Evolutionary conservation across 768 basidiomycete species (phyloP), one percentile per base, ranked within the genome.

Genomic region (Suillus weaverae): DNA sequence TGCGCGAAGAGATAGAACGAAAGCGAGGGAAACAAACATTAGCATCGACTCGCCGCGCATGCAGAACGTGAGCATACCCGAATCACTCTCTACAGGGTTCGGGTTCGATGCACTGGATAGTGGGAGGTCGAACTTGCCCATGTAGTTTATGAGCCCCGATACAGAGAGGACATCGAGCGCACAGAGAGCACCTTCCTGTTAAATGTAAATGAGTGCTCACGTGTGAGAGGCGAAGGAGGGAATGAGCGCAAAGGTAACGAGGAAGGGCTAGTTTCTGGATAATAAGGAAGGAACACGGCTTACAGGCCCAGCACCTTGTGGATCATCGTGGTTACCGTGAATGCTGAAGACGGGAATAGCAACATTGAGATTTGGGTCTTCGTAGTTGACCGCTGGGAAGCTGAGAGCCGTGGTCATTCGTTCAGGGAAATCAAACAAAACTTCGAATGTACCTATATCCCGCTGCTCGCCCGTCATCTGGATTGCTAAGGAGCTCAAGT

Each of bases 251-350:
- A 7, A 46, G 33, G 39, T 6, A 41, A 22, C 44, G n/a, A 26
- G 43, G n/a, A 55, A 38, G 38, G 43, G 57, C 4, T 62, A 26
- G 2, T 50, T 32, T 59, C 26, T 20, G 41, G 20, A 30, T 11
- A 11, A 20, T 30, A 41, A 20, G 38, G 35, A 11, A 13, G 13
- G 26, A 57, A 14, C 30, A 60, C 13, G 13, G 78, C 92, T 66
- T 70, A 95, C 95, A 10, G 91, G 83, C 4, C 96, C 95, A 26
- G 95, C 90, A 22, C 97, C 97, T 78, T 99, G 97, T 39, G 97
- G 97, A 71, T 99, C 97, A 72, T 99, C 97, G 76, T 99, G 97
- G 73, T 99, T 99, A 50, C 97, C 97, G 72, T 99, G 97, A 60
- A 99, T 99, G 0, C 97, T 98, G 78, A 99, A 99, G 35, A 99